Percentiles rank a stretch among this genome's conserved stretches.
Evolutionary conservation across 1,139 yeast species (phyloP).

Genomic region (Sugiyamaella xylanicola): DNA sequence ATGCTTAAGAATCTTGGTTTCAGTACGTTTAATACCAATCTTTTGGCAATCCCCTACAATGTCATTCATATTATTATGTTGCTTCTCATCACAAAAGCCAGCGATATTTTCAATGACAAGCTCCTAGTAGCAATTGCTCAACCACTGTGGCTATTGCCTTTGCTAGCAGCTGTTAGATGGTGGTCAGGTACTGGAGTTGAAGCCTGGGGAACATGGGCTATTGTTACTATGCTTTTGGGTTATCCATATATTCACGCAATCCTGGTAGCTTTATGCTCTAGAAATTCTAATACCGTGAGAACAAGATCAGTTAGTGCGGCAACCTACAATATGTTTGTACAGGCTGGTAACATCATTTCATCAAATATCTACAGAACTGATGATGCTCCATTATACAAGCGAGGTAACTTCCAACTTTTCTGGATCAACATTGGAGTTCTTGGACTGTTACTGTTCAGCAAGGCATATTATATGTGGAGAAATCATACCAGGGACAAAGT

Average conservation of each 20-base stretch:
- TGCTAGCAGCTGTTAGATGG: constrained; percentile 49
- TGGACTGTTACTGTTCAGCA: constrained; percentile 30
- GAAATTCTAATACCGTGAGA: constrained; percentile 61
- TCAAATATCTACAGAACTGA: constrained; percentile 57
- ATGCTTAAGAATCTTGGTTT: constrained; percentile 56
- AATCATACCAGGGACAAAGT: constrained; percentile 49
- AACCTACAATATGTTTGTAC: constrained; percentile 62
- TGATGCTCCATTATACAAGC: constrained; percentile 60
- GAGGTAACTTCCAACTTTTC: constrained; percentile 55
- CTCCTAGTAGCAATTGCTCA: constrained; percentile 43
- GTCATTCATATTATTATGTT: constrained; percentile 47
- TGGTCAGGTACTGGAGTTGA: constrained; percentile 52
- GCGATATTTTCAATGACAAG: constrained; percentile 47
- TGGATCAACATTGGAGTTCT: constrained; percentile 43
- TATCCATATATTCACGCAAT: constrained; percentile 55
- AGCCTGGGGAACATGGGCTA: constrained; percentile 45
- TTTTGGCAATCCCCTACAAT: constrained; percentile 55
- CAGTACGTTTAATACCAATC: constrained; percentile 54
- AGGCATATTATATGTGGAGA: constrained; percentile 50
- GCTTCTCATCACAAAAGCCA: constrained; percentile 46
- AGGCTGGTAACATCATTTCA: constrained; percentile 54
- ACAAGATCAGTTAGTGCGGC: constrained; percentile 64
- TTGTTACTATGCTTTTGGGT: constrained; percentile 51
- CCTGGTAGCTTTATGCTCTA: constrained; percentile 61
- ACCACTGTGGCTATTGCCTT: constrained; percentile 46